Evolutionary conservation across 345 rosid species (phyloP), one percentile per base, ranked within the genome.

Genomic region (Boechera divaricarpa): DNA sequence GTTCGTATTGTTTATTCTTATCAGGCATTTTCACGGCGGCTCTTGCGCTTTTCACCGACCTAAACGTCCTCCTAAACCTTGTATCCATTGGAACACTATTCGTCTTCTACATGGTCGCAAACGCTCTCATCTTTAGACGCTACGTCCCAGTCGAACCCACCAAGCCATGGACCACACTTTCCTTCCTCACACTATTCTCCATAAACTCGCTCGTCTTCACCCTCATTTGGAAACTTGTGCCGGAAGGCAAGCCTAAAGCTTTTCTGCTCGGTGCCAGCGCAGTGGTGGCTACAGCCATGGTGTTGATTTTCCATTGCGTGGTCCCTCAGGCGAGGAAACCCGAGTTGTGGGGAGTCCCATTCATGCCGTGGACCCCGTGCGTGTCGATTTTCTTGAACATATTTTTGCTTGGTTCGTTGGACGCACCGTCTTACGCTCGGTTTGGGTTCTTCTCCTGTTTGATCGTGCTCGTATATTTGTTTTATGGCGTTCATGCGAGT

Each of bases 91-190:
- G 98, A 60, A 92, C 98, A 0, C 86, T 94, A 24, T 94, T 94
- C 16, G 97, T 94, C 44, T 94, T 94, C 38, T 94, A 88, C 92
- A 90, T 92, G 97, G 98, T 94, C 33, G 95, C 97, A 2, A 94
- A 90, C 67, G 98, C 98, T 0, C 86, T 92, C 29, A 77, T 94
- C 52, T 92, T 87, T 82, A 83, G 89, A 49, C 91, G 98, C 35
- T 94, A 94, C 12, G 95, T 89, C 0, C 78, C 72, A 0, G n/a
- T 80, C n/a, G 86, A 90, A 82, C 86, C 91, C 7, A 88, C 89
- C 0, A 83, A 85, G 63, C 93, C 95, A 10, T 82, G 92, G 90
- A 92, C 97, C 10, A 88, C 97, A 31, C 36, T 92, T 9, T 88
- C 90, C 16, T 94, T 94, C 77, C 86, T 94, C 2, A 77, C 82